These are phyloP conservation scores for Schizosaccharomyces versatilis DNA, from an alignment of 1,139 yeast species.

Conservation along the genomic window DNA sequence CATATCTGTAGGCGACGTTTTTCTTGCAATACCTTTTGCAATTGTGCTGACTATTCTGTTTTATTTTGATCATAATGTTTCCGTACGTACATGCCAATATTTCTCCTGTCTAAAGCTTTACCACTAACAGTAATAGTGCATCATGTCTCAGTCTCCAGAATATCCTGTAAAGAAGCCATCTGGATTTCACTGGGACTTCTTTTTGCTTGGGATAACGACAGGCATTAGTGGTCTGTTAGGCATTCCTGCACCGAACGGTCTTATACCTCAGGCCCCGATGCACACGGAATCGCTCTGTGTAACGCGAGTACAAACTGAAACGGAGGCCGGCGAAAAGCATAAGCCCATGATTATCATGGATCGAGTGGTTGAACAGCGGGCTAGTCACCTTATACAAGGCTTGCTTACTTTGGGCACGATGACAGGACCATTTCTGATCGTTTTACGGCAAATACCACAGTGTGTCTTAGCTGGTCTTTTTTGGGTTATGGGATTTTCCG, in stretches of 20 bases:
- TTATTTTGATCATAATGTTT: slow-evolving; percentile 87
- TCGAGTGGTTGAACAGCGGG: slow-evolving; percentile 64
- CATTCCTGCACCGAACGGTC: slow-evolving; percentile 85
- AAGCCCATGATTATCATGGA: slow-evolving; percentile 4
- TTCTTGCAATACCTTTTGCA: slow-evolving; percentile 83
- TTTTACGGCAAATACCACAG: slow-evolving; percentile 75
- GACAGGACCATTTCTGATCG: slow-evolving; percentile 66
- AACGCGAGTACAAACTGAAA: slow-evolving; percentile 23
- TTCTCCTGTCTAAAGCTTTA: background rate
- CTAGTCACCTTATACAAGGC: slow-evolving; percentile 71
- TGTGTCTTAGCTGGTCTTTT: slow-evolving; percentile 81
- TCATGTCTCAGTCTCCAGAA: slow-evolving; percentile 70
- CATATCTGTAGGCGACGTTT: slow-evolving; percentile 49
- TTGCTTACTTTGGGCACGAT: slow-evolving; percentile 63
- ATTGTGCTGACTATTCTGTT: slow-evolving; percentile 59
- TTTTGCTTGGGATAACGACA: slow-evolving; percentile 63
- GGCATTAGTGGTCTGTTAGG: slow-evolving; percentile 75
- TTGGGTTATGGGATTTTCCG: slow-evolving; percentile 77
- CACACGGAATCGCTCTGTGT: slow-evolving; percentile 66
- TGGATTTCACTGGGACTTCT: slow-evolving; percentile 81
- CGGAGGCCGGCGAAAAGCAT: slow-evolving; percentile 10
- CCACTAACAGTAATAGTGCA: slow-evolving; percentile 21
- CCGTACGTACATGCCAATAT: slow-evolving; percentile 17
- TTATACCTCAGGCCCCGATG: slow-evolving; percentile 90
- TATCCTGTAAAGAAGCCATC: slow-evolving; percentile 71